Evolutionary conservation across 1,139 yeast species (phyloP).

Genomic region (Saccharomyces pastorianus): DNA sequence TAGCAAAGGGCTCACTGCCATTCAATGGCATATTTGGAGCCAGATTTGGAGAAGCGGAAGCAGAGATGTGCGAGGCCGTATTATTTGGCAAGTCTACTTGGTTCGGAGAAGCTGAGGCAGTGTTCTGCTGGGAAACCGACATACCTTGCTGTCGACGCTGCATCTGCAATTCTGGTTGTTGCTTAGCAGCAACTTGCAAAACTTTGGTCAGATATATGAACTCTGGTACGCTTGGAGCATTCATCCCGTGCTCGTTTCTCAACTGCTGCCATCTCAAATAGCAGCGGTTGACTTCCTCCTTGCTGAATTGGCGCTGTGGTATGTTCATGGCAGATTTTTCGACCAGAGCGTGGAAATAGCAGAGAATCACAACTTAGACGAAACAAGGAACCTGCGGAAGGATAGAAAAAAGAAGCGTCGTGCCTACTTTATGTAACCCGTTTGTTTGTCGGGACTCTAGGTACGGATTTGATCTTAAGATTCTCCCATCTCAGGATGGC

Average conservation of each 20-base stretch:
- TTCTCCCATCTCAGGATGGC: not conserved
- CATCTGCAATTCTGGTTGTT: constrained; percentile 35
- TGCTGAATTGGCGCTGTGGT: constrained; percentile 29
- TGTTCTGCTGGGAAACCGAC: not conserved
- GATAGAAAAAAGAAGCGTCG: no score
- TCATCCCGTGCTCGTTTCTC: constrained; percentile 56
- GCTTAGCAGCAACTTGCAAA: constrained; percentile 46
- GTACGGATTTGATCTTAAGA: no score
- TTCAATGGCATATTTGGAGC: not conserved
- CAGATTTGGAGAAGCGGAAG: not conserved
- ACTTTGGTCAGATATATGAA: constrained; percentile 51
- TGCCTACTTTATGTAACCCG: no score
- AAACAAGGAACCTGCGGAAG: not conserved
- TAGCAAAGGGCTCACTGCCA: not conserved
- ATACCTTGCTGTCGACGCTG: constrained; percentile 15
- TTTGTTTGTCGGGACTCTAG: not conserved
- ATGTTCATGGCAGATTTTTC: constrained; percentile 15
- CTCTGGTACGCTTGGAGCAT: constrained; percentile 56
- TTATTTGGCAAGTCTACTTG: not conserved
- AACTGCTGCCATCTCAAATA: constrained; percentile 53
- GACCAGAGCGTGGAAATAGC: not conserved
- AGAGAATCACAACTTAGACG: not conserved
- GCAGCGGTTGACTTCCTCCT: constrained; percentile 32
- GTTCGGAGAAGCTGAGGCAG: not conserved
- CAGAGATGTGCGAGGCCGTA: not conserved